Evolutionary conservation across 129 eudicot species (phyloP), one percentile per base, ranked within the genome.

Genomic region (Ambrosia trifida): DNA sequence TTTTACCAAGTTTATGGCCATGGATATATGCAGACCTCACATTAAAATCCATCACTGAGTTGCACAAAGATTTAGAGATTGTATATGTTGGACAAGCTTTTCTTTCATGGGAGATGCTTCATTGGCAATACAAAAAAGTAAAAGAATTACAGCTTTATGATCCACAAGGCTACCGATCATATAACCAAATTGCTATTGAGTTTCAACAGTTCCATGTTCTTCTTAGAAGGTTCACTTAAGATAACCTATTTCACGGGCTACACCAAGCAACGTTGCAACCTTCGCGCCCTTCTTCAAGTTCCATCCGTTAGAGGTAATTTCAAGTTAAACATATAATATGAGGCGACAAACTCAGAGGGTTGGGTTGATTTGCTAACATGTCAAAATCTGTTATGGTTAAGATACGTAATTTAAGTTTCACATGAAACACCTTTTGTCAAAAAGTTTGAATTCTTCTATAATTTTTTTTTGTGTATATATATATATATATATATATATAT

Each of bases 181-280:
- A 94, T 77, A 85, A 85, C 68, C 84, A 84, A 73, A 81, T 79
- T 3, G 90, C 97, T 13, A 89, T 84, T 13, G 98, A 94, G 45
- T 87, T 87, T 78, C 98, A 94, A 62, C 95, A 90, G 64, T 89
- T 94, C 67, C 95, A 87, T 72, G 98, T 94, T 32, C 87, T 89
- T 16, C 19, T 89, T 78, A 83, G 86, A 63, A 82, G 98, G 62
- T 89, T 89, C 79, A 64, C 78, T 0, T 97, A 94, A 80, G 93
- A 94, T 38, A 97, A 94, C 57, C 66, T 76, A 49, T 89, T 85
- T 80, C 89, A 89, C 76, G 97, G 93, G 13, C 90, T 94, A 85
- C 82, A 88, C 84, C 11, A 85, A 74, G 64, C 85, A 66, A 64
- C 77, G 98, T 20, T 80, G 85, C 73, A 9, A 38, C 19, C 67